Base-by-base conservation (phyloP, 2,329 filamentous ascomycete species). In the Apiospora kogelbergensis region DNA sequence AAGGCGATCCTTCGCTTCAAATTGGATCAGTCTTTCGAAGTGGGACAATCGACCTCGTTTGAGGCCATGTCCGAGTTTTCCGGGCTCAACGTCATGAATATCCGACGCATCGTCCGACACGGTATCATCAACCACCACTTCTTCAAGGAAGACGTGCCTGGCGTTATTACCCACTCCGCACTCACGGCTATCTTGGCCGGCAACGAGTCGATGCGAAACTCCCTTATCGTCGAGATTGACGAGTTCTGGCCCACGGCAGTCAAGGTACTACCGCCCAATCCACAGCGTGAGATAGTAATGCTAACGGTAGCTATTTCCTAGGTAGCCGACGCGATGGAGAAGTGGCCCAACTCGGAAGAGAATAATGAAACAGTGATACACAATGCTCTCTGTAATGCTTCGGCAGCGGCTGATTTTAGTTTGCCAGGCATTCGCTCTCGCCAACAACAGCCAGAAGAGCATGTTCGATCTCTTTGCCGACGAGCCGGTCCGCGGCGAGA, bases 1-100 rank as follows among this genome's bases (percentile, higher is more conserved):
- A 53, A 53, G 22, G 46, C 24, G 6, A 6, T 53, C 5, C 46
- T 53, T 2, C 46, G 46, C 24, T 53, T 53, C 24, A 30, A 7
- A 2, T 24, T 53, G 24, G 46, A 53, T 4, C 4, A 53, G 22
- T 53, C 46, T 10, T 53, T 53, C 22, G 0, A 1, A 5, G 46
- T 53, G 24, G 46, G 46, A 1, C 46, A 30, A 9, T 17, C 46
- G 1, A 53, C 46, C 5, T 53, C 46, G 22, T 53, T 53, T 10
- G 5, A 67, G 20, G 42, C 71, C 70, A 63, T 60, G 73, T 53
- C 46, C 2, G 11, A 17, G 22, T 53, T 53, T n/a, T 53, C 46
- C 4, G 57, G 57, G 1, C 57, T 63, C 57, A 63, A 40, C 4
- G 57, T 37, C 17, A 37, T 41, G 57, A 63, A 37, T n/a, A 17